Percentiles rank a stretch among this genome's conserved stretches.
Conservation (phyloP, 1,139 yeast species). For the Kurtzmaniella quercitrusa region DNA sequence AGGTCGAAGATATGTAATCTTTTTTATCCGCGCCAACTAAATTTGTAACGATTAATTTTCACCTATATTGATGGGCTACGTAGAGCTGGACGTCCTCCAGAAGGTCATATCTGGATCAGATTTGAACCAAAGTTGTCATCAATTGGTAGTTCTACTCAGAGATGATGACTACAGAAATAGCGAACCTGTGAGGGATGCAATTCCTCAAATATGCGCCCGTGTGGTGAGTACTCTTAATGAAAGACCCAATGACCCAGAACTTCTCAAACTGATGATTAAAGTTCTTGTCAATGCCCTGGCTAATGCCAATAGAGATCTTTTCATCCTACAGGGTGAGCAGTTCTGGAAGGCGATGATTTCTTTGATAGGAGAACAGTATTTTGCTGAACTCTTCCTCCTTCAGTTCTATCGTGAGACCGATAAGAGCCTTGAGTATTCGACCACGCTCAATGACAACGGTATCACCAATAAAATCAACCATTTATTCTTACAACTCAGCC, state of each 20-base stretch:
- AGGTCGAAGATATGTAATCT: too few species aligned
- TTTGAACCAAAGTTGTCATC: background rate
- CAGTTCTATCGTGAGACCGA: constrained; percentile 34
- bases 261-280: constrained; percentile 14
- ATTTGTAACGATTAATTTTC: background rate
- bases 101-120: background rate
- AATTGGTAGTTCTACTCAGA: background rate
- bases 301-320: constrained; percentile 24
- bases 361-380: constrained; percentile 1
- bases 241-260: background rate
- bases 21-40: background rate
- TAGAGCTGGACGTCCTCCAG: background rate
- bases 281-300: constrained; percentile 35
- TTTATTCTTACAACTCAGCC: background rate
- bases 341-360: constrained; percentile 19
- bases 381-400: constrained; percentile 16
- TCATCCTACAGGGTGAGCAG: constrained; percentile 11
- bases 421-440: constrained; percentile 13
- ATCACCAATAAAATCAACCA: constrained; percentile 7
- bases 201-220: background rate
- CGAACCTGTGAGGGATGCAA: constrained; percentile 1
- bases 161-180: background rate
- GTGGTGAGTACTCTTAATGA: background rate
- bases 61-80: background rate
- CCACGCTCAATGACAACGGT: constrained; percentile 13